These are phyloP conservation scores for Psilocybe tampanensis DNA, from an alignment of 768 basidiomycete genomes.

Conservation along the genomic window DNA sequence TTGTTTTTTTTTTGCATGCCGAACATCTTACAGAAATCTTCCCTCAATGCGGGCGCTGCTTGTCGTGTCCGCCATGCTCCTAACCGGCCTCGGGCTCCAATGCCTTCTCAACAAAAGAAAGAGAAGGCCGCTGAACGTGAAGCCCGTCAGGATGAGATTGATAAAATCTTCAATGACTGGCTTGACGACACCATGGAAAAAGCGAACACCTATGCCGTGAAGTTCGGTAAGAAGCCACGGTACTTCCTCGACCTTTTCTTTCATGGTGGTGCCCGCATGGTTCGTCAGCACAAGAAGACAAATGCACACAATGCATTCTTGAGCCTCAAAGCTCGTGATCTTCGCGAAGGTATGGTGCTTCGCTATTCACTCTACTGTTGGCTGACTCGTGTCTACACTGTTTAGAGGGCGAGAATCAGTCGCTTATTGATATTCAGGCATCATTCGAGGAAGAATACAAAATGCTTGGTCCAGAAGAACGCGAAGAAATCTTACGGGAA, in stretches of 20 bases:
- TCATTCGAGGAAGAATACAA: conserved; percentile 11
- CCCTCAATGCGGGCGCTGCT: too few species aligned
- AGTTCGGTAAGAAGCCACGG: conserved; percentile 4
- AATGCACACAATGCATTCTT: conserved; percentile 9
- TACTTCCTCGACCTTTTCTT: conserved; percentile 9
- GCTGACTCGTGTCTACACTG: background rate
- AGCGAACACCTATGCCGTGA: background rate
- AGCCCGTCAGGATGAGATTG: background rate
- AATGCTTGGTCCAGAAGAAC: background rate
- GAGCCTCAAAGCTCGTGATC: background rate
- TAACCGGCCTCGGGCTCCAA: too few species aligned
- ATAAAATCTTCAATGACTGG: conserved; percentile 5
- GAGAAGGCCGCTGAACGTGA: background rate
- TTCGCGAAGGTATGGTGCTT: background rate
- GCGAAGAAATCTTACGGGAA: background rate
- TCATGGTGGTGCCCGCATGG: background rate
- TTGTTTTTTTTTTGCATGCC: too few species aligned
- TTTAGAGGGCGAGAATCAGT: background rate
- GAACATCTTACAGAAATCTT: too few species aligned
- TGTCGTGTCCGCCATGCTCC: too few species aligned
- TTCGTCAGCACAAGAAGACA: background rate
- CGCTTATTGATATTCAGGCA: background rate
- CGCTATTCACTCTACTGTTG: background rate
- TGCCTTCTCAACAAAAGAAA: background rate
- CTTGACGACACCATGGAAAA: background rate